These are phyloP conservation scores for Dicorynia guianensis DNA, from an alignment of 306 rosid genomes.

Conservation along the genomic window DNA sequence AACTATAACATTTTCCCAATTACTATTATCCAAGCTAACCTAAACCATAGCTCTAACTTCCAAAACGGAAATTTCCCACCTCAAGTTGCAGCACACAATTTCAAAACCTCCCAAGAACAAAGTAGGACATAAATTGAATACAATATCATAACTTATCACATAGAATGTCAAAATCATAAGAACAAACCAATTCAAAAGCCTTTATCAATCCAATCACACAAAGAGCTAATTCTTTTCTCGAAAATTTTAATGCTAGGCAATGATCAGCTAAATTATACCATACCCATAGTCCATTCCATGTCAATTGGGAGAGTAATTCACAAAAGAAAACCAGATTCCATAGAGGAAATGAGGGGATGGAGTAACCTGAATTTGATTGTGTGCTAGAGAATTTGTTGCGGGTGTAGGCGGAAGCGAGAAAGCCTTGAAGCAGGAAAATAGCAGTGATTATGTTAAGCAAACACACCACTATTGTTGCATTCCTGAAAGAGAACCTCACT, in stretches of 20 bases:
- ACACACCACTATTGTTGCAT: constrained; percentile 80
- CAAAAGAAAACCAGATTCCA: constrained; percentile 1
- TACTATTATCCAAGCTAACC: constrained; percentile 24
- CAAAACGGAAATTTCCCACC: constrained; percentile 19
- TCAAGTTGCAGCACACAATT: background rate
- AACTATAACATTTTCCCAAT: background rate
- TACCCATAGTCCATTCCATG: constrained; percentile 40
- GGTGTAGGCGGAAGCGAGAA: constrained; percentile 69
- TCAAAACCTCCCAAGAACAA: constrained; percentile 2
- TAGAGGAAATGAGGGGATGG: background rate
- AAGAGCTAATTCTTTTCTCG: background rate
- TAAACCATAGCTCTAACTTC: constrained; percentile 20
- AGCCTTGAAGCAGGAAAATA: constrained; percentile 80
- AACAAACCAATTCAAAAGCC: constrained; percentile 17
- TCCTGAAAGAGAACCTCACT: constrained; percentile 78
- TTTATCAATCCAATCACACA: background rate
- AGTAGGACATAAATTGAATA: background rate
- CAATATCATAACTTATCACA: background rate
- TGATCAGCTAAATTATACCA: constrained; percentile 30
- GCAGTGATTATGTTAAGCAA: constrained; percentile 67
- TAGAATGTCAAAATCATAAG: constrained; percentile 13
- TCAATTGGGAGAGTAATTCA: background rate
- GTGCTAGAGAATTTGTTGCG: constrained; percentile 58
- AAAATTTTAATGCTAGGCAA: constrained; percentile 11
- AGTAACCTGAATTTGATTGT: constrained; percentile 55